Percentiles rank a stretch among this genome's conserved stretches.
These are phyloP conservation scores for Rhexocercosporidium sp. DNA, from an alignment of 2,329 filamentous ascomycete genomes.

Conservation along the genomic window DNA sequence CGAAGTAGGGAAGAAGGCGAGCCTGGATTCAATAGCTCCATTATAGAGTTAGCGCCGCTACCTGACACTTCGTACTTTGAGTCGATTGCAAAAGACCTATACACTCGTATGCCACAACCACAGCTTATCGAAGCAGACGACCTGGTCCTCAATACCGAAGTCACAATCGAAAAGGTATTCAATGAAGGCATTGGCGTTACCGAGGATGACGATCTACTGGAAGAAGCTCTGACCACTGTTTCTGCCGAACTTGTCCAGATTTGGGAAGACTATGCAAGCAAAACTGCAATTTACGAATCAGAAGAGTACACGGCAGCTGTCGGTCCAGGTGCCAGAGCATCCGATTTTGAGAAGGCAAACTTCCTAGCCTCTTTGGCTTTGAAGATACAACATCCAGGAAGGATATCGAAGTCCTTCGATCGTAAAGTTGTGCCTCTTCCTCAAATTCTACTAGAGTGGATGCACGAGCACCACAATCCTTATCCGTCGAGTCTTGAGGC, in stretches of 20 bases:
- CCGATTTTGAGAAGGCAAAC: constrained; percentile 74
- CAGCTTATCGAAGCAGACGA: constrained; percentile 70
- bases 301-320: constrained; percentile 65
- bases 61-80: constrained; percentile 53
- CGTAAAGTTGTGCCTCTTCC: constrained; percentile 63
- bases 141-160: constrained; percentile 77
- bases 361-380: constrained; percentile 81
- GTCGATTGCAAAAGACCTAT: constrained; percentile 73
- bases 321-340: constrained; percentile 65
- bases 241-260: constrained; percentile 57
- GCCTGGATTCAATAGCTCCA: constrained; percentile 26
- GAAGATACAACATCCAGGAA: constrained; percentile 74
- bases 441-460: constrained; percentile 82
- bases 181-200: constrained; percentile 62
- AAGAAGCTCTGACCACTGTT: constrained; percentile 60
- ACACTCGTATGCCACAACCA: constrained; percentile 62
- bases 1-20: constrained; percentile 27
- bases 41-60: constrained; percentile 22
- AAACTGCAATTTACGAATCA: constrained; percentile 53
- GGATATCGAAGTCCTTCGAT: constrained; percentile 27
- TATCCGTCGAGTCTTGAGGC: constrained; percentile 70
- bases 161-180: constrained; percentile 69
- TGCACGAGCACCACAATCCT: constrained; percentile 75
- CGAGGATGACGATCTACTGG: constrained; percentile 61
- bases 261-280: constrained; percentile 57